Percentiles rank a stretch among this genome's conserved stretches.
Conservation (phyloP, 352 stramenopile species). For the Pythium rhizo-oryzae region DNA sequence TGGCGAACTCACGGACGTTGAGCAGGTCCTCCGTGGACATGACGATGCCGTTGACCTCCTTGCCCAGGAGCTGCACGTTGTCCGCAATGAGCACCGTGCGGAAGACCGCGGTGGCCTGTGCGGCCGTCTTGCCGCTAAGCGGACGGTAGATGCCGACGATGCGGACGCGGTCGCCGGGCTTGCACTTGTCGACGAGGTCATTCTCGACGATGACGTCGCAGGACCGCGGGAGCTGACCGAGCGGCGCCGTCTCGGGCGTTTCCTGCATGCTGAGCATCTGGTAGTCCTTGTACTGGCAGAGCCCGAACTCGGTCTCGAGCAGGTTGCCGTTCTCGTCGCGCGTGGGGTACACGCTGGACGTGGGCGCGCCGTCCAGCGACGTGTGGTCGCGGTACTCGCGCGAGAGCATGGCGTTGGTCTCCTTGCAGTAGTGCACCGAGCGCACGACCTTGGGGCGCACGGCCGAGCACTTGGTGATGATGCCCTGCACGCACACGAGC, state of each 20-base stretch:
- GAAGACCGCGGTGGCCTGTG: constrained; percentile 92
- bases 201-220: constrained; percentile 98
- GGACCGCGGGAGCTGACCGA: constrained; percentile 96
- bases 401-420: constrained; percentile 92
- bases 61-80: constrained; percentile 94
- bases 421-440: constrained; percentile 98
- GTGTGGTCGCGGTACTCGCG: constrained; percentile 98
- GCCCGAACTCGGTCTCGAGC: constrained; percentile 98
- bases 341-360: constrained; percentile 92
- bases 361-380: constrained; percentile 91
- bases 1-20: constrained; percentile 93
- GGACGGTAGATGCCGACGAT: constrained; percentile 96
- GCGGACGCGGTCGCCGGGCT: constrained; percentile 97
- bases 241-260: constrained; percentile 94
- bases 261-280: constrained; percentile 93
- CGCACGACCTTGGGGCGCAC: constrained; percentile 98
- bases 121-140: constrained; percentile 78
- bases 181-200: constrained; percentile 98
- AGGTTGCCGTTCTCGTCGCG: constrained; percentile 97
- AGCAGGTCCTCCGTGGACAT: constrained; percentile 92
- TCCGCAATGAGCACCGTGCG: constrained; percentile 97
- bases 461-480: constrained; percentile 98
- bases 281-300: constrained; percentile 99
- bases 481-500: constrained; percentile 98
- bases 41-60: constrained; percentile 93